A percentile compares a stretch with the other conserved stretches of the same genome.
Conservation (phyloP, 805 yeast genomes). For the Saccharomyces jurei region DNA sequence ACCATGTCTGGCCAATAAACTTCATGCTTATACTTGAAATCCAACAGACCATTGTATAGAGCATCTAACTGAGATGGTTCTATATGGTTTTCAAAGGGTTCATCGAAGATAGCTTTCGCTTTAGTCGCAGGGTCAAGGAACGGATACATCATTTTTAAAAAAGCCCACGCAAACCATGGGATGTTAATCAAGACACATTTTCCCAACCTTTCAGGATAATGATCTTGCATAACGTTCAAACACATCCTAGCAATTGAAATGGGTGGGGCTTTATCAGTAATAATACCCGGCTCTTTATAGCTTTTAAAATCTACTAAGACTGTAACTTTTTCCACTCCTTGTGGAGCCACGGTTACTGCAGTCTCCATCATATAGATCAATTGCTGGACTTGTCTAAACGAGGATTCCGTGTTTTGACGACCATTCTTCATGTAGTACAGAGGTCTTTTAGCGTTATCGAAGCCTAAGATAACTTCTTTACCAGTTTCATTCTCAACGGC, state of each 20-base stretch:
- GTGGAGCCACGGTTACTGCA: constrained; percentile 47
- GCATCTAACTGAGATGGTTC: constrained; percentile 46
- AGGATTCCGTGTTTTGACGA: constrained; percentile 46
- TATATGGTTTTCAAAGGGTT: constrained; percentile 47
- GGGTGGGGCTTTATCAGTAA: constrained; percentile 41
- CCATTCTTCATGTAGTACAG: constrained; percentile 46
- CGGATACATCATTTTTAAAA: constrained; percentile 48
- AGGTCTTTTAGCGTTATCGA: constrained; percentile 46
- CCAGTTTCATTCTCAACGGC: constrained; percentile 46
- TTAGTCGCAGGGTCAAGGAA: constrained; percentile 53
- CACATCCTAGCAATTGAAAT: constrained; percentile 43
- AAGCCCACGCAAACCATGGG: constrained; percentile 51
- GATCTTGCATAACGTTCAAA: constrained; percentile 45
- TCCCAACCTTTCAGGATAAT: constrained; percentile 53
- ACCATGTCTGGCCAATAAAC: constrained; percentile 47
- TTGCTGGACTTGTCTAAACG: constrained; percentile 47
- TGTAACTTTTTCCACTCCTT: constrained; percentile 50
- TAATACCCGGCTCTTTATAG: constrained; percentile 29
- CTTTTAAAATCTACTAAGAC: constrained; percentile 49
- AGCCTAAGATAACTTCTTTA: constrained; percentile 46
- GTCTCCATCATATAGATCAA: constrained; percentile 50
- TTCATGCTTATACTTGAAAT: constrained; percentile 46
- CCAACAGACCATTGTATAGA: constrained; percentile 39
- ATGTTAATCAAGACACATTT: constrained; percentile 46
- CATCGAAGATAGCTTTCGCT: constrained; percentile 49